These are phyloP conservation scores for Exophiala calicioides DNA, from an alignment of 2,329 filamentous ascomycete species.

Conservation along the genomic window DNA sequence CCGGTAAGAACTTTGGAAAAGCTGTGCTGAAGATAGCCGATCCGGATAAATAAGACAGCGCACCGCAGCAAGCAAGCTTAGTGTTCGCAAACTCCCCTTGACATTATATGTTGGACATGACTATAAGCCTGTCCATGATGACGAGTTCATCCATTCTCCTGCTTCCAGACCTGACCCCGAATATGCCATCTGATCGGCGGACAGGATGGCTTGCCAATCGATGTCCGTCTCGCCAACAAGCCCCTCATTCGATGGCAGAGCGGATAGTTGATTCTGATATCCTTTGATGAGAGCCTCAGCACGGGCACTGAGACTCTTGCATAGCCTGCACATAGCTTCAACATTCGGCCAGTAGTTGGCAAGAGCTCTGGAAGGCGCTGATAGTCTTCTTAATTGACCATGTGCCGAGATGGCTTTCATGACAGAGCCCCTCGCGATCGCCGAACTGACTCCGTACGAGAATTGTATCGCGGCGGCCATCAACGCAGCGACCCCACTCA, in stretches of 20 bases:
- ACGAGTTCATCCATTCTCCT: conserved; percentile 8
- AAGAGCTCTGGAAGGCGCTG: neutral
- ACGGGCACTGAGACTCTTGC: conserved; percentile 10
- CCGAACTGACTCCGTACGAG: neutral
- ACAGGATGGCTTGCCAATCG: conserved; percentile 8
- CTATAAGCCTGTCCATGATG: too few species aligned
- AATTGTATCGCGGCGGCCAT: conserved; percentile 12
- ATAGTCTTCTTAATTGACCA: conserved; percentile 7
- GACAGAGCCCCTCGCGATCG: neutral
- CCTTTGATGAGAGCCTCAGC: conserved; percentile 4
- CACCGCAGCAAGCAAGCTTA: too few species aligned
- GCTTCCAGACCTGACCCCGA: conserved; percentile 2
- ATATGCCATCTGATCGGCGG: conserved; percentile 3
- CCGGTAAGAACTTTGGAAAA: conserved; percentile 84
- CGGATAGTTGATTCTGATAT: neutral
- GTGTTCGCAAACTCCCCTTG: too few species aligned
- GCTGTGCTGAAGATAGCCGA: conserved; percentile 75
- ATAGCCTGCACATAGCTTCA: conserved; percentile 1
- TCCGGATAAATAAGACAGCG: too few species aligned
- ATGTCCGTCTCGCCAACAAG: conserved; percentile 1
- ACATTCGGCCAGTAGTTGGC: conserved; percentile 1
- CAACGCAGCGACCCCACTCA: conserved; percentile 3
- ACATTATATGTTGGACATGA: too few species aligned
- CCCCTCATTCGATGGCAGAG: neutral
- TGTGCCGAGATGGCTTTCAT: conserved; percentile 6